Evolutionary conservation across 495 filamentous ascomycete species (phyloP), one percentile per base, ranked within the genome.

Genomic region (Immersiella caudata): DNA sequence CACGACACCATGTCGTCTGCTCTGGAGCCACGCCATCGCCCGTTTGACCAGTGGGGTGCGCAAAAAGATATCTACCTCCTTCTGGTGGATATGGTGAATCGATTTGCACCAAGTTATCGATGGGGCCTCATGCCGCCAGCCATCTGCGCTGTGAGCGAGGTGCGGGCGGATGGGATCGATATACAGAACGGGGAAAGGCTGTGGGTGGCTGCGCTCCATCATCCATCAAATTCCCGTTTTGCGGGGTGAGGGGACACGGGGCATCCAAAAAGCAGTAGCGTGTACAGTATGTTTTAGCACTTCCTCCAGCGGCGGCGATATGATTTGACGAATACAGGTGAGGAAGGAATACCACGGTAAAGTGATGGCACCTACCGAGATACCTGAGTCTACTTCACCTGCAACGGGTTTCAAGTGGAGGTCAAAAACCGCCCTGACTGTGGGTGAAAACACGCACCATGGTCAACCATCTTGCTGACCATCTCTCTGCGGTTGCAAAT

Each of bases 401-500:
- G 16, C 40, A 46, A 46, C 9, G 11, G 40, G 33, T 36, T 36
- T 36, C 40, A 46, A 46, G 40, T 46, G 9, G 6, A 14, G 40
- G 33, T 36, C 6, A 6, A 5, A 12, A 46, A 18, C 14, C 14
- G 40, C 5, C 40, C 16, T 12, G 40, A 46, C 5, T 6, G 40
- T 33, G 29, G 8, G 29, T 33, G 8, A n/a, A n/a, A n/a, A n/a
- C n/a, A n/a, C n/a, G 3, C 29, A 33, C 8, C 29, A 33, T 33
- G 8, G 29, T 33, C 29, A 3, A 33, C 29, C 29, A 33, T 33
- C 29, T 33, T 4, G 29, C 29, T 33, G 29, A 8, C 8, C 29
- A 33, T 33, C 29, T 33, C 8, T 16, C 64, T 59, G 64, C 68
- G 25, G 60, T n/a, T 50, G 62, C 57, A 60, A 68, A 65, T 64